A percentile compares a stretch with the other conserved stretches of the same genome.
These are phyloP conservation scores for Xylaria multiplex DNA, from an alignment of 2,329 filamentous ascomycete species.

Conservation along the genomic window DNA sequence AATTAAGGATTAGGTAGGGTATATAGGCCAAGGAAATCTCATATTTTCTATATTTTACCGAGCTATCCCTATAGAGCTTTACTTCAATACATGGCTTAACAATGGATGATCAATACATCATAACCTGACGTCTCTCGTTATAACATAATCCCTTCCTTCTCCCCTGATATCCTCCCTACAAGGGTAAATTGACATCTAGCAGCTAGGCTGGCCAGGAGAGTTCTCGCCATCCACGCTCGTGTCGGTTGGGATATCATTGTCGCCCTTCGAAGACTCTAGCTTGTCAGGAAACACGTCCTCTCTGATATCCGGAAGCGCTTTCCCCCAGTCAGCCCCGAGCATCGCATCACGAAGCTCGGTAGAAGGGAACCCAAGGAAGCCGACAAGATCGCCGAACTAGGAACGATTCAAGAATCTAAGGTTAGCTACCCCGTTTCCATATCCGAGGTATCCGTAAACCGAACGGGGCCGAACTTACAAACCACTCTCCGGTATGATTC, in stretches of 20 bases:
- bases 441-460: no score
- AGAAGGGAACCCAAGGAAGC: slow-evolving; percentile 27
- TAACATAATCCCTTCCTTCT: no score
- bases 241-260: slow-evolving; percentile 29
- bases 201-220: slow-evolving; percentile 35
- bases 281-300: slow-evolving; percentile 23
- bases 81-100: no score
- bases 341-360: slow-evolving; percentile 27
- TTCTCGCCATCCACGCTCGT: slow-evolving; percentile 23
- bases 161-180: no score
- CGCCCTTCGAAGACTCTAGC: slow-evolving; percentile 27
- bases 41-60: no score
- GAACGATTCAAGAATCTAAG: neutral
- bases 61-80: no score
- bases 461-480: slow-evolving; percentile 23
- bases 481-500: slow-evolving; percentile 45
- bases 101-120: no score
- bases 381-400: slow-evolving; percentile 27
- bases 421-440: neutral
- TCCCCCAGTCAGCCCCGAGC: slow-evolving; percentile 30
- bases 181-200: slow-evolving; percentile 11
- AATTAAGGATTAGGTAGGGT: no score
- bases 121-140: no score
- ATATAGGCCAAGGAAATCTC: no score
- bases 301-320: slow-evolving; percentile 26